Evolutionary conservation across 2,329 filamentous ascomycete genomes (phyloP).

Genomic region (Aspergillus niger): DNA sequence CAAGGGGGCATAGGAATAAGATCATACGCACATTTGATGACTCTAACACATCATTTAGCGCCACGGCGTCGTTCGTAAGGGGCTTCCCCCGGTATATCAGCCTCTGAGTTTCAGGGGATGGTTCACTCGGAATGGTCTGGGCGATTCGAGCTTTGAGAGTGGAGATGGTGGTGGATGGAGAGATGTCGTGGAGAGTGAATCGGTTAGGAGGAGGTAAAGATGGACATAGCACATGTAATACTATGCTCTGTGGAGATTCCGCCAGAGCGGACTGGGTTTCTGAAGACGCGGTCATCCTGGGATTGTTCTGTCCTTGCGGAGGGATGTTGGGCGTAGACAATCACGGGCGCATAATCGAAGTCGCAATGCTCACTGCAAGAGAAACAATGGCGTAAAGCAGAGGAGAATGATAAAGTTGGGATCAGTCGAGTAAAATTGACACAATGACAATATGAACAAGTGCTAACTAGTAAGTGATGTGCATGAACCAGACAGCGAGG

Average conservation of each 20-base stretch:
- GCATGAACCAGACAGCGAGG: background rate
- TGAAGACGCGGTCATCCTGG: conserved; percentile 16
- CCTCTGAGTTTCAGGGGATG: conserved; percentile 52
- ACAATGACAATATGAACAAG: background rate
- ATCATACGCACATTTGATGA: conserved; percentile 49
- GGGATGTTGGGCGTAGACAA: background rate
- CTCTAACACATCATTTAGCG: conserved; percentile 54
- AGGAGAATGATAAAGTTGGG: background rate
- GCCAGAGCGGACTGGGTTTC: conserved; percentile 1
- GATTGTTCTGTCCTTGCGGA: background rate
- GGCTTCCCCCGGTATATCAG: conserved; percentile 61
- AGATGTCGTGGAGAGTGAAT: conserved; percentile 41
- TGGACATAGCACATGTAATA: conserved; percentile 45
- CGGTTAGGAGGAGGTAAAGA: conserved; percentile 40
- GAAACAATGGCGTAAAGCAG: background rate
- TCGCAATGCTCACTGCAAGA: background rate
- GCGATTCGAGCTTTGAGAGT: conserved; percentile 57
- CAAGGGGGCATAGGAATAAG: background rate
- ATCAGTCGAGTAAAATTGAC: background rate
- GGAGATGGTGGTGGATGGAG: conserved; percentile 49
- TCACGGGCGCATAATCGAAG: conserved; percentile 3
- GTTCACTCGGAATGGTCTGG: conserved; percentile 49
- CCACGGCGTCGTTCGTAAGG: conserved; percentile 52
- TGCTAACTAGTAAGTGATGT: background rate
- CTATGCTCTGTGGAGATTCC: conserved; percentile 23